phyloP scores from a whole-genome alignment of 768 basidiomycete species.

The Russula compacta region DNA sequence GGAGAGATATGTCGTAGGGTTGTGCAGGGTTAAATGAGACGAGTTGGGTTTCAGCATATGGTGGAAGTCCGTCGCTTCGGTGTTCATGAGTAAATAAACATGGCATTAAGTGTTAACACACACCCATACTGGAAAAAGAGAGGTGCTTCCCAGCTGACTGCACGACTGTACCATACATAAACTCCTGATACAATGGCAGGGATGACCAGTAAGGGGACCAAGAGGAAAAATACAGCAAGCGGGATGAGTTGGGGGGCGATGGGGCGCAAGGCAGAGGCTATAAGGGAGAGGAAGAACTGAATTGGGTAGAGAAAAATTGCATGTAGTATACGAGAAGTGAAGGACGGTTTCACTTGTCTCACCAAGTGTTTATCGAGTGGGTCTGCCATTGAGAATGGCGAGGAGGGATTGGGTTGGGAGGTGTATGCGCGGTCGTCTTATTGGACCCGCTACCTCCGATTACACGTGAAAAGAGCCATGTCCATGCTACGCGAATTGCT shows the following conservation, averaged over 20 bases:
- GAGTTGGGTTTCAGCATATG: constrained; percentile 51
- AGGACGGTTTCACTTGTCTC: constrained; percentile 1
- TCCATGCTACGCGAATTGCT: constrained; percentile 33
- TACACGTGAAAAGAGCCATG: neutral
- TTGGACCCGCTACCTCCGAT: neutral
- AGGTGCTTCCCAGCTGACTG: constrained; percentile 60
- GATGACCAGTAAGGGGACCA: constrained; percentile 53
- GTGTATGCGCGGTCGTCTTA: neutral
- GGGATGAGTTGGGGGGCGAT: constrained; percentile 60
- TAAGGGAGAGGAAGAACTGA: constrained; percentile 21
- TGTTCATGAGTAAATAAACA: neutral
- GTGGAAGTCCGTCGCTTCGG: constrained; percentile 50
- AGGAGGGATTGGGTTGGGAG: no score
- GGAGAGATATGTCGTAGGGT: constrained; percentile 66
- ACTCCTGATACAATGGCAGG: constrained; percentile 61
- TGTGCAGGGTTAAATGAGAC: constrained; percentile 49
- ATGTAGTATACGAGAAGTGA: neutral
- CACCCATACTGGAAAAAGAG: constrained; percentile 78
- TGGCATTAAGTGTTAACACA: constrained; percentile 19
- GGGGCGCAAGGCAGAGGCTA: constrained; percentile 32
- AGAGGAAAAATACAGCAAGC: constrained; percentile 45
- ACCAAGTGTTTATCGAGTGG: constrained; percentile 11
- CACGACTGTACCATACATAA: constrained; percentile 64
- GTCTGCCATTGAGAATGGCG: neutral
- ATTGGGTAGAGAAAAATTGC: constrained; percentile 19